phyloP scores from a whole-genome alignment of 1,139 yeast species.

The Wickerhamomyces sp. region DNA sequence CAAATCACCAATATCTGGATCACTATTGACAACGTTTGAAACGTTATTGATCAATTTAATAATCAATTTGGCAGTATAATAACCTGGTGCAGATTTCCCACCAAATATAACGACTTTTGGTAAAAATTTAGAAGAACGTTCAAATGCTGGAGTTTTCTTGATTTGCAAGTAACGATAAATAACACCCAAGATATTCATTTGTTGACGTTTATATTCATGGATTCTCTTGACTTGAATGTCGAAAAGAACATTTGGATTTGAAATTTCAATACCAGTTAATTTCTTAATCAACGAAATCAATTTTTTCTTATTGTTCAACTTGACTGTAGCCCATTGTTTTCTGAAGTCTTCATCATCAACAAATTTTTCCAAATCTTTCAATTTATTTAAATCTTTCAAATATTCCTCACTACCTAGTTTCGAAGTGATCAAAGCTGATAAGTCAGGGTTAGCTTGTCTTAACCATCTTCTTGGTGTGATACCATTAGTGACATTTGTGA shows the following conservation, averaged over 20 bases:
- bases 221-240: constrained; percentile 94
- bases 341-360: constrained; percentile 69
- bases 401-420: constrained; percentile 67
- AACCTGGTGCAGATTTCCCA: constrained; percentile 96
- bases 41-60: constrained; percentile 83
- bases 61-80: constrained; percentile 88
- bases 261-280: constrained; percentile 64
- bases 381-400: constrained; percentile 61
- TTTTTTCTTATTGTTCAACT: constrained; percentile 62
- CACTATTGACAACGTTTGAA: constrained; percentile 75
- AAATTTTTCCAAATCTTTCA: constrained; percentile 63
- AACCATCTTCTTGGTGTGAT: constrained; percentile 97
- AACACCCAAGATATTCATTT: constrained; percentile 84
- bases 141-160: constrained; percentile 62
- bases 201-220: constrained; percentile 95
- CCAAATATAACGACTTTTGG: constrained; percentile 84
- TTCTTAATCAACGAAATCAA: constrained; percentile 67
- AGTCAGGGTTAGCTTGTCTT: constrained; percentile 83
- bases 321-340: constrained; percentile 65
- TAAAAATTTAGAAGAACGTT: constrained; percentile 58
- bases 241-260: constrained; percentile 66
- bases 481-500: constrained; percentile 92
- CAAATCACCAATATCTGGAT: constrained; percentile 65
- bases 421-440: constrained; percentile 66
- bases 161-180: constrained; percentile 76